These are phyloP conservation scores for Corylus heterophylla DNA, from an alignment of 306 rosid species.

Conservation along the genomic window DNA sequence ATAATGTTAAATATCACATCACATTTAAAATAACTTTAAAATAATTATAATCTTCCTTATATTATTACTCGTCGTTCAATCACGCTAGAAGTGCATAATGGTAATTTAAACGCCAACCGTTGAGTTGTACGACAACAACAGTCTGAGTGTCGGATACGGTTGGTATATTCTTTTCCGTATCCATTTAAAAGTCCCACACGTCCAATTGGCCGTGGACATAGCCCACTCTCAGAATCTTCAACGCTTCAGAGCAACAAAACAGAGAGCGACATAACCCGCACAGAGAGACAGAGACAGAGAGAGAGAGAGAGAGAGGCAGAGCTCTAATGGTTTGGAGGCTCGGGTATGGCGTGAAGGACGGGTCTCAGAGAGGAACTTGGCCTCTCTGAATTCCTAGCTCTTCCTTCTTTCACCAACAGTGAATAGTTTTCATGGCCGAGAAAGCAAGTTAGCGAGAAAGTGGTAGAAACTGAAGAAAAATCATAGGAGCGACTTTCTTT, in stretches of 20 bases:
- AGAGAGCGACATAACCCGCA: slow-evolving; percentile 1
- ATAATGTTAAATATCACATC: too few relatives aligned
- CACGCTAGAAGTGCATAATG: slow-evolving; percentile 19
- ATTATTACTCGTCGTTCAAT: too few relatives aligned
- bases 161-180: slow-evolving; percentile 57
- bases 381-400: slow-evolving; percentile 53
- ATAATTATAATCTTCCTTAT: too few relatives aligned
- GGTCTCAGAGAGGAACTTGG: slow-evolving; percentile 42
- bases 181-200: slow-evolving; percentile 23
- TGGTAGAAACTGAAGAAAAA: slow-evolving; percentile 16
- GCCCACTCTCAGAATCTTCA: slow-evolving; percentile 21
- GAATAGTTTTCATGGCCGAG: not conserved
- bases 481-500: slow-evolving; percentile 10
- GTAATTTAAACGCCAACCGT: slow-evolving; percentile 21
- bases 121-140: slow-evolving; percentile 10
- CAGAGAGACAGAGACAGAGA: slow-evolving; percentile 3
- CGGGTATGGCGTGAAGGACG: slow-evolving; percentile 33
- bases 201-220: slow-evolving; percentile 31
- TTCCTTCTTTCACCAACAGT: not conserved
- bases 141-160: slow-evolving; percentile 41
- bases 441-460: slow-evolving; percentile 6
- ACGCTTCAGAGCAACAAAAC: not conserved
- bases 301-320: slow-evolving; percentile 4
- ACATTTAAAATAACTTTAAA: too few relatives aligned
- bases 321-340: slow-evolving; percentile 51